These are phyloP conservation scores for Climacium dendroides DNA, from an alignment of 225 moss, liverwort and hornwort species.

Conservation along the genomic window DNA sequence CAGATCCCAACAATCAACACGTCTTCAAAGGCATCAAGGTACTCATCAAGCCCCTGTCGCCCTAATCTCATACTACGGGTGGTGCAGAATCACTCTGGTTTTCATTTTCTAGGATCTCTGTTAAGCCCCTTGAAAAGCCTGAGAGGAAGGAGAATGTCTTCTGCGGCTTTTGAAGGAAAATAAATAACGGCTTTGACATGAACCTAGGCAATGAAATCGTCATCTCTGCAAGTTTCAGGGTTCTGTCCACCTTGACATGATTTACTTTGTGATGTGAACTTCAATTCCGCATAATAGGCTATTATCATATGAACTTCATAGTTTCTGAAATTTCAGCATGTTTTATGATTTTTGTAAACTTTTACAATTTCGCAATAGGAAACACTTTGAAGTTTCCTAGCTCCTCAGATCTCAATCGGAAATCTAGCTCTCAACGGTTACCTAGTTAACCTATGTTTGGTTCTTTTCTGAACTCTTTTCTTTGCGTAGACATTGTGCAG, in stretches of 20 bases:
- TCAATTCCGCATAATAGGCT: not conserved
- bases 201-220: not conserved
- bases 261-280: not conserved
- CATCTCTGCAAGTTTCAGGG: not conserved
- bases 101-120: not conserved
- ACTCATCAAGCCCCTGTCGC: not conserved
- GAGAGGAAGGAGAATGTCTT: not conserved
- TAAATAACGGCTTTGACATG: not conserved
- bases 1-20: slow-evolving; percentile 76
- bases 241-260: not conserved
- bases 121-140: not conserved
- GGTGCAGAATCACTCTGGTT: not conserved
- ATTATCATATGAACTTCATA: not conserved
- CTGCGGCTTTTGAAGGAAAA: not conserved
- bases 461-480: not conserved
- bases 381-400: not conserved
- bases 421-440: not conserved
- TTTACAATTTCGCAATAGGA: not conserved
- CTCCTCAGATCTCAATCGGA: too few species aligned
- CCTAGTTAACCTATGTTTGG: not conserved
- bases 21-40: slow-evolving; percentile 91
- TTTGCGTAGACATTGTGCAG: not conserved
- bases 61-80: too few species aligned
- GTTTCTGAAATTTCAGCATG: not conserved
- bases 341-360: not conserved